Percentiles rank a stretch among this genome's conserved stretches.
phyloP scores from a whole-genome alignment of 345 rosid species.

The Bretschneidera sinensis region DNA sequence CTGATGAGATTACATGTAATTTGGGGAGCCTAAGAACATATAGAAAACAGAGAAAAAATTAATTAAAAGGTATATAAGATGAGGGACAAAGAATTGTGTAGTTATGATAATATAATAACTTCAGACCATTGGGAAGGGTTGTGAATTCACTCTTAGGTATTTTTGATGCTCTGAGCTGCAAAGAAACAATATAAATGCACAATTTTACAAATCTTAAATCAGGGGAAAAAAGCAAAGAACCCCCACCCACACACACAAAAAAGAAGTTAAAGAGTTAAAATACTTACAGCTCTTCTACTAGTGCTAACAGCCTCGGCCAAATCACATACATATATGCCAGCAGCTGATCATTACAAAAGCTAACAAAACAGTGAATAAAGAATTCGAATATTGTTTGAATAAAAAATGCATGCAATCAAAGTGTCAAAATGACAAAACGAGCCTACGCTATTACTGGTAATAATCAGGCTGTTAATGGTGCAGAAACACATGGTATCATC shows the following conservation, averaged over 20 bases:
- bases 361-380: conserved; percentile 3
- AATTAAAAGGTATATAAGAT: background rate
- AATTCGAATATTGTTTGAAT: too few species aligned
- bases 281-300: conserved; percentile 87
- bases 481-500: background rate
- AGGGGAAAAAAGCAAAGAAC: background rate
- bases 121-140: conserved; percentile 80
- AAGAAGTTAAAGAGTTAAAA: background rate
- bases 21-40: too few species aligned
- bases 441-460: too few species aligned
- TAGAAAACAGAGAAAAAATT: background rate
- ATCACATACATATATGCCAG: conserved; percentile 40
- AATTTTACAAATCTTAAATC: conserved; percentile 1
- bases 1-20: too few species aligned
- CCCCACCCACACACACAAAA: too few species aligned
- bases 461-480: too few species aligned
- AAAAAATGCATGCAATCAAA: too few species aligned
- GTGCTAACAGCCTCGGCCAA: conserved; percentile 84
- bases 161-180: conserved; percentile 84
- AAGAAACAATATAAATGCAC: conserved; percentile 13
- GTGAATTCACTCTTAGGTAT: conserved; percentile 78
- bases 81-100: conserved; percentile 1
- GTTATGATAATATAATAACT: conserved; percentile 49
- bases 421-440: too few species aligned
- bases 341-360: conserved; percentile 37